A percentile compares a stretch with the other conserved stretches of the same genome.
Conservation (phyloP, 305 asterid species). For the Petunia hybrid region DNA sequence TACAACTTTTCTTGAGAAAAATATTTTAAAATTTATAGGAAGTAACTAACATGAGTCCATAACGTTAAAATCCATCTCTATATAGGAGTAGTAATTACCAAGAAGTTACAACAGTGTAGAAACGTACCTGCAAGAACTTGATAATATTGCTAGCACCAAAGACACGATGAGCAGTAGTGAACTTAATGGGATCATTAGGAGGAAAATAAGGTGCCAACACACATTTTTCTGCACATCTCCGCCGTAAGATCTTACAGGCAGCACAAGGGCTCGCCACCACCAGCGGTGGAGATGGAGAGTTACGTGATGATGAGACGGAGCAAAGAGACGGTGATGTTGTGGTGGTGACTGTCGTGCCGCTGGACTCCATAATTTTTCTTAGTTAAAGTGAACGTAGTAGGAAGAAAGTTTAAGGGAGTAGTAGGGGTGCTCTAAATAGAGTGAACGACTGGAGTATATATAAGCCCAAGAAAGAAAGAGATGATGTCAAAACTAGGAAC, state of each 20-base stretch:
- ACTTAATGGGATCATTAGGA: slow-evolving; percentile 75
- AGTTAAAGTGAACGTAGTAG: slow-evolving; percentile 2
- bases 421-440: neutral
- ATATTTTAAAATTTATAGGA: too few relatives aligned
- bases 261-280: slow-evolving; percentile 76
- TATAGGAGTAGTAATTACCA: too few relatives aligned
- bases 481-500: slow-evolving; percentile 2
- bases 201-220: slow-evolving; percentile 85
- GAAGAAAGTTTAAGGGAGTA: neutral
- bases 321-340: slow-evolving; percentile 36
- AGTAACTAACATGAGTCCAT: too few relatives aligned
- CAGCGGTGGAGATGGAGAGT: slow-evolving; percentile 40
- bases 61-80: too few relatives aligned
- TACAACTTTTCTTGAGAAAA: neutral
- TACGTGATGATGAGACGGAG: slow-evolving; percentile 41
- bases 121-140: slow-evolving; percentile 81
- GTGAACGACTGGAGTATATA: neutral
- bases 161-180: slow-evolving; percentile 80
- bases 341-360: slow-evolving; percentile 44
- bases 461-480: neutral
- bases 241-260: slow-evolving; percentile 73
- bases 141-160: slow-evolving; percentile 88
- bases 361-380: slow-evolving; percentile 45
- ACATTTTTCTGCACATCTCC: slow-evolving; percentile 76
- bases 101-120: neutral